Evolutionary conservation across 306 rosid species (phyloP).

Genomic region (Medicago arabica): DNA sequence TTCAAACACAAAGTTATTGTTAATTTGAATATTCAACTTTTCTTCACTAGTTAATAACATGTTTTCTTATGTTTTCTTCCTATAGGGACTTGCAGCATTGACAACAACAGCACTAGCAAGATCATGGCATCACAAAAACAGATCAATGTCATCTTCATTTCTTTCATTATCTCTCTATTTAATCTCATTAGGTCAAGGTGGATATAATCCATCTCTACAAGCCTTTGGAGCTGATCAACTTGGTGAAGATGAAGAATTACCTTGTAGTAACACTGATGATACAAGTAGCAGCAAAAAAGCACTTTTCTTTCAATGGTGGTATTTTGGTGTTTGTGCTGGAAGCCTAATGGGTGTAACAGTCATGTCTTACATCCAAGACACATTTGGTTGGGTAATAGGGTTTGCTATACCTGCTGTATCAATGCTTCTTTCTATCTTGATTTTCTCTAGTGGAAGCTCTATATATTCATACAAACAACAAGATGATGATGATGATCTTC

Average conservation of each 20-base stretch:
- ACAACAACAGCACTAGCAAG: constrained; percentile 72
- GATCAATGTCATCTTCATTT: constrained; percentile 62
- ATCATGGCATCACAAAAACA: constrained; percentile 61
- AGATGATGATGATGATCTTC: constrained; percentile 27
- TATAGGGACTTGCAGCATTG: constrained; percentile 88
- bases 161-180: constrained; percentile 76
- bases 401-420: constrained; percentile 83
- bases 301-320: constrained; percentile 84
- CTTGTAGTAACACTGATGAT: constrained; percentile 59
- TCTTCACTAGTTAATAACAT: neutral
- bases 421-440: constrained; percentile 60
- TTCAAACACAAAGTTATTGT: neutral
- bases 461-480: constrained; percentile 63
- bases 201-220: constrained; percentile 90
- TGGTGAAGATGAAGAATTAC: constrained; percentile 72
- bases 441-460: constrained; percentile 71
- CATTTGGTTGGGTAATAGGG: constrained; percentile 88
- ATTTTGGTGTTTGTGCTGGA: constrained; percentile 87
- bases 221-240: constrained; percentile 95
- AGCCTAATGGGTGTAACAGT: constrained; percentile 81
- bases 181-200: constrained; percentile 88
- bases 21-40: constrained; percentile 4
- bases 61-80: constrained; percentile 9
- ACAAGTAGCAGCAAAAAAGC: constrained; percentile 56
- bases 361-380: constrained; percentile 95